Evolutionary conservation across 2,329 filamentous ascomycete genomes (phyloP).

Genomic region (Beauveria brongniartii): DNA sequence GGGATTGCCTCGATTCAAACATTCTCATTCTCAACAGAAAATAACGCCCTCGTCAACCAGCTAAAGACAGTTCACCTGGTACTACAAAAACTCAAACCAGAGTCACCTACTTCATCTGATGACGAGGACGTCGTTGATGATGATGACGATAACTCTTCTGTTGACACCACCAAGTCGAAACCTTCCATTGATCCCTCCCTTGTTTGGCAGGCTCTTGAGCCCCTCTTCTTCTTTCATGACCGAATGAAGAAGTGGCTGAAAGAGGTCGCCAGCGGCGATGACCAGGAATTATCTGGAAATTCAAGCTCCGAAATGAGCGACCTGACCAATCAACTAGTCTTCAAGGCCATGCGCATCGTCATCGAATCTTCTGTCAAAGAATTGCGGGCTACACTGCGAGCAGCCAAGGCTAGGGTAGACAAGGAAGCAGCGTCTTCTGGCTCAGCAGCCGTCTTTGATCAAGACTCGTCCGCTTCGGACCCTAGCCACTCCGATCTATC

Average conservation of each 20-base stretch:
- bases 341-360: slow-evolving; percentile 80
- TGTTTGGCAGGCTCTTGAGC: slow-evolving; percentile 75
- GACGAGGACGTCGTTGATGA: slow-evolving; percentile 17
- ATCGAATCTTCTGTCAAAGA: slow-evolving; percentile 79
- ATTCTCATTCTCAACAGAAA: slow-evolving; percentile 18
- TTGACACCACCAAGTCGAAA: background rate
- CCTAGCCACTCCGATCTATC: slow-evolving; percentile 72
- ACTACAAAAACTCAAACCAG: slow-evolving; percentile 18
- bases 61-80: slow-evolving; percentile 20
- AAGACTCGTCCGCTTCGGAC: slow-evolving; percentile 62
- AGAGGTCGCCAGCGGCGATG: slow-evolving; percentile 48
- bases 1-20: slow-evolving; percentile 19
- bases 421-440: slow-evolving; percentile 39
- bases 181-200: slow-evolving; percentile 27
- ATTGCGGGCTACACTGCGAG: slow-evolving; percentile 64
- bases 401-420: slow-evolving; percentile 22
- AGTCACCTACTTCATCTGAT: slow-evolving; percentile 14
- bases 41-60: slow-evolving; percentile 18
- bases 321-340: slow-evolving; percentile 81
- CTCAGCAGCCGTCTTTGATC: slow-evolving; percentile 55
- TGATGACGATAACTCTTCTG: slow-evolving; percentile 11
- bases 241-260: slow-evolving; percentile 46
- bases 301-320: slow-evolving; percentile 36
- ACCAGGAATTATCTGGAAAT: slow-evolving; percentile 14
- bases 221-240: slow-evolving; percentile 58